Base-by-base conservation (phyloP, 2,329 filamentous ascomycete species). In the Microsporum ferrugineum region DNA sequence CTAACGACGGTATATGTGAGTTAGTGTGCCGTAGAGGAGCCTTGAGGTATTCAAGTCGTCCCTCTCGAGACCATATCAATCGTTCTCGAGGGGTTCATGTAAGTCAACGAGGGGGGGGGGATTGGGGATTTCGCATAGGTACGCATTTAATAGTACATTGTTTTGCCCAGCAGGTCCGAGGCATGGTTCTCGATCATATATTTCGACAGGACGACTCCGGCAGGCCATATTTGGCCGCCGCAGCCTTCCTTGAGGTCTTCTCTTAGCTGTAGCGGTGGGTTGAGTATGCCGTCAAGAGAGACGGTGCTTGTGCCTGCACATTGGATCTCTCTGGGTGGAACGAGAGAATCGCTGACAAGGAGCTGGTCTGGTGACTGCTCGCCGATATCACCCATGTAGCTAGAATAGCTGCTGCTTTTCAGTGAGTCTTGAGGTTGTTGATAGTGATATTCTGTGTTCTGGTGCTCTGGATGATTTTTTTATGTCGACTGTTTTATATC, bases 201-300 rank as follows among this genome's bases (percentile, higher is more conserved):
- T 73, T 87, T 89, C 23, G 88, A 83, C 59, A 99, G 79, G 14
- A 94, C 83, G 84, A 95, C 88, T 8, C 94, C 94, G 0, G 92
- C 92, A 2, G 91, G 92, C 94, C 94, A 97, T 8, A 95, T 81
- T 75, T 95, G 89, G 1, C 94, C 94, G 57, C 94, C 94, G 73
- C 94, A 97, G 63, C 94, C 94, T 65, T 88, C 84, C 61, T 83
- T 84, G 56, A 96, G 81, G 73, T 97, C 91, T 73, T 96, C 91
- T 69, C 89, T 88, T 14, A 97, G 82, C 63, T 82, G 80, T 63
- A 97, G 80, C 51, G 88, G 85, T 56, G 82, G 77, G 23, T 79
- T 74, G 38, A 96, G 80, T 59, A 94, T 81, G 43, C 88, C 87
- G 64, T 88, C 86, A 70, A 97, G 94, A 39, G 81, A 78, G 17